Base-by-base conservation (phyloP, 306 rosid species). In the Cicer yamashitae region DNA sequence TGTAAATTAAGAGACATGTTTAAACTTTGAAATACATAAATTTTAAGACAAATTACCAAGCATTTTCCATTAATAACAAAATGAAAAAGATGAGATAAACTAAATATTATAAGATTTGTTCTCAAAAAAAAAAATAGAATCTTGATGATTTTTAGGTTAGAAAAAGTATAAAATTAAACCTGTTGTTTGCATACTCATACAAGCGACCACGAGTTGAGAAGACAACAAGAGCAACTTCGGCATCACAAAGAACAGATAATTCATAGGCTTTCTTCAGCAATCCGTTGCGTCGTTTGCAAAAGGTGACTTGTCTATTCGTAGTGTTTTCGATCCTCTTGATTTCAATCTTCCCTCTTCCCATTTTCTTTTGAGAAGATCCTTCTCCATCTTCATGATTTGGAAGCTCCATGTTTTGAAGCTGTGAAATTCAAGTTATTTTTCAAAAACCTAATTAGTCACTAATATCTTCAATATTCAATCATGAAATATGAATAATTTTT, bases 161-260 rank as follows among this genome's bases (percentile, higher is more conserved):
- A 20, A 7, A 44, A 6, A 11, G 18, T 47, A 12, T 53, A 8
- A 17, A 18, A 13, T 60, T 17, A 17, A 67, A 89, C 98, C 98
- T 93, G 87, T 89, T 91, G 83, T 93, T 93, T 34, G 98, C 89
- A 65, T 93, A 93, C 81, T 93, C 98, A 44, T 93, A 93, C 79
- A 93, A 86, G 65, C 97, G 97, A n/a, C 96, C 98, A 6, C 98
- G 91, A 76, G 43, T 84, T 3, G 98, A 93, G 87, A 93, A 93
- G 82, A 93, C 97, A 75, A 93, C 79, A 48, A 93, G 98, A 65
- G 98, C 96, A 75, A 93, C 93, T 82, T 93, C 98, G 58, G 97
- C 98, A 81, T 93, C 98, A 76, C 98, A 93, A 7, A 93, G 70
- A 51, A 93, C 97, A 37, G 98, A 93, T 11, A 93, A 63, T 45